Evolutionary conservation across 208 protist genomes (phyloP), one percentile per base, ranked within the genome.

Genomic region (Phytomonas sp.): DNA sequence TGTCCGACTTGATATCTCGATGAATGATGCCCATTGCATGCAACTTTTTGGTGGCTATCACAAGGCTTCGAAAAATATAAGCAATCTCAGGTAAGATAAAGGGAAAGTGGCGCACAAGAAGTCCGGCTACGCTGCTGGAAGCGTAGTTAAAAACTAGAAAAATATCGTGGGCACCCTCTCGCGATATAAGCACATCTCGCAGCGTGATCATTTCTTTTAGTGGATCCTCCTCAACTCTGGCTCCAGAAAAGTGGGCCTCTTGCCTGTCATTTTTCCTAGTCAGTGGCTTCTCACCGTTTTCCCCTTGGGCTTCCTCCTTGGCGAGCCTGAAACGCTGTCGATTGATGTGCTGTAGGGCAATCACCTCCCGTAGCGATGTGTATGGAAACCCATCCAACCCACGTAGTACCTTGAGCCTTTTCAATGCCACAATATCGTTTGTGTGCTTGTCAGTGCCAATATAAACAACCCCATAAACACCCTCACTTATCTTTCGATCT

Each of bases 391-490:
- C 91, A n/a, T 95, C 88, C 14, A 94, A 77, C 12, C 83, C 83
- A 40, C 76, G 71, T 29, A 95, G 72, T 69, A 78, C 81, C 77
- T 95, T 95, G 36, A 95, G 72, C n/a, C 91, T 75, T 80, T 95
- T 95, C 60, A 95, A 68, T 29, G 88, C 91, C 52, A 95, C 91
- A 29, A 42, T 32, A 29, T 80, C 85, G 32, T 78, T 79, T 60
- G 80, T 87, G 42, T 67, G 66, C 66, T 78, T 76, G 63, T 82
- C 75, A 29, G 72, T 76, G 29, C 86, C 88, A 49, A 83, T 72
- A 78, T 95, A 99, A 4, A 99, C 98, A 62, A 97, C 93, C 62
- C 98, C 98, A 76, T 98, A 99, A 32, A 96, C 97, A 45, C 98
- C 98, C 71, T 99, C 96, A 74, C 95, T 96, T 26, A 99, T 87